Evolutionary conservation across 495 filamentous ascomycete genomes (phyloP).

Genomic region (Talaromyces nanjingensis): DNA sequence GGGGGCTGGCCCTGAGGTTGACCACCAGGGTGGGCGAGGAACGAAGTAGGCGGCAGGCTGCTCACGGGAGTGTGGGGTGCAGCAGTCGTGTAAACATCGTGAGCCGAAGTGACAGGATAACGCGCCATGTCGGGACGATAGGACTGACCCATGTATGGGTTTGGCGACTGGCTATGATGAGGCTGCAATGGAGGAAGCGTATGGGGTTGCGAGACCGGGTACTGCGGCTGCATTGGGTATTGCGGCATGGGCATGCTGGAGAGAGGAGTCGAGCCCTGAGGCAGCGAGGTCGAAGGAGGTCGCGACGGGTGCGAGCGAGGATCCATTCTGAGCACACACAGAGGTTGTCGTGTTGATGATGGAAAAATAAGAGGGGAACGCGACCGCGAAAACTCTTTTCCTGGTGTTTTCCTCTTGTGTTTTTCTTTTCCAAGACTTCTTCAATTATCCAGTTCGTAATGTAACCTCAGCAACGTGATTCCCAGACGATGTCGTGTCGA

Average conservation of each 20-base stretch:
- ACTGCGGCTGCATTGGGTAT: slow-evolving; percentile 51
- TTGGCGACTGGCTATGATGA: slow-evolving; percentile 44
- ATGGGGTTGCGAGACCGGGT: slow-evolving; percentile 52
- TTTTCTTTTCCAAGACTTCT: slow-evolving; percentile 13
- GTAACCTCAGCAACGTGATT: slow-evolving; percentile 9
- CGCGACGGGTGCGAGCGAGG: slow-evolving; percentile 48
- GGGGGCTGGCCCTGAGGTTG: slow-evolving; percentile 46
- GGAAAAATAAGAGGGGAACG: slow-evolving; percentile 10
- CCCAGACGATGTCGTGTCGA: slow-evolving; percentile 14
- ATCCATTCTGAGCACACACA: slow-evolving; percentile 30
- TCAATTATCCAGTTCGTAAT: slow-evolving; percentile 13
- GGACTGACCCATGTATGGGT: slow-evolving; percentile 48
- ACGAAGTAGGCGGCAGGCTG: slow-evolving; percentile 49
- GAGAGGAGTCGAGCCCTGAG: slow-evolving; percentile 44
- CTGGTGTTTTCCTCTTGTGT: slow-evolving; percentile 13
- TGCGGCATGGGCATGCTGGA: slow-evolving; percentile 44
- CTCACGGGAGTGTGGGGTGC: slow-evolving; percentile 51
- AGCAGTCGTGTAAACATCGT: slow-evolving; percentile 48
- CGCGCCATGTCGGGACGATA: slow-evolving; percentile 59
- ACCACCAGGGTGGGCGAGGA: slow-evolving; percentile 41
- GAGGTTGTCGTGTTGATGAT: slow-evolving; percentile 14
- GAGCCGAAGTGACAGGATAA: slow-evolving; percentile 55
- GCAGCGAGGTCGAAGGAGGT: slow-evolving; percentile 49
- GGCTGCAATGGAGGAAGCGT: slow-evolving; percentile 67
- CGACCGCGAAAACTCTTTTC: slow-evolving; percentile 15